Evolutionary conservation across 2,329 filamentous ascomycete genomes (phyloP).

Genomic region (Seiridium unicorne): DNA sequence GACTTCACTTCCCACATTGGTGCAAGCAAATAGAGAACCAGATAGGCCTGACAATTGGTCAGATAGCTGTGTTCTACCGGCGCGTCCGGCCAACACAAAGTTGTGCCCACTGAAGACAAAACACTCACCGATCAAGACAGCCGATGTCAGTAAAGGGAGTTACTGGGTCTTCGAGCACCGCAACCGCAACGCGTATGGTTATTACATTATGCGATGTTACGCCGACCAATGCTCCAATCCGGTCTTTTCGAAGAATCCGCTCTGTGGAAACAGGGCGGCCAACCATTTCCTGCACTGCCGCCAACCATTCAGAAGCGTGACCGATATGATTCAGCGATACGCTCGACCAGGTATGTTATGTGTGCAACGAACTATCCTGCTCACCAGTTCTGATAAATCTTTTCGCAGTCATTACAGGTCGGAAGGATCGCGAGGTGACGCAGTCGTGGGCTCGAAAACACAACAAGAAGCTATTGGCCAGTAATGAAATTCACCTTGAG

Average conservation of each 20-base stretch:
- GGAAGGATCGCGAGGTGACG: background rate
- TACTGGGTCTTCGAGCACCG: constrained; percentile 11
- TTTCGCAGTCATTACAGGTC: constrained; percentile 6
- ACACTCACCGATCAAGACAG: background rate
- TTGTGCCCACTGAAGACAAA: background rate
- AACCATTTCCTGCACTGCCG: constrained; percentile 7
- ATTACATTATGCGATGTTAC: constrained; percentile 10
- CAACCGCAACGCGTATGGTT: background rate
- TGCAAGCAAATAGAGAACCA: background rate
- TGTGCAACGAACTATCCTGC: background rate
- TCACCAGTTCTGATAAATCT: constrained; percentile 7
- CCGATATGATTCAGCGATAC: constrained; percentile 9
- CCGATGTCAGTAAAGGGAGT: constrained; percentile 4
- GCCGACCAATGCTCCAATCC: constrained; percentile 7
- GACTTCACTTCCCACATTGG: background rate
- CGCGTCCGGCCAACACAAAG: background rate
- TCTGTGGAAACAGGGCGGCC: constrained; percentile 1
- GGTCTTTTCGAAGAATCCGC: constrained; percentile 10
- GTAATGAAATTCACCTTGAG: background rate
- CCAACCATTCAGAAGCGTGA: background rate
- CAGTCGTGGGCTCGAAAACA: background rate
- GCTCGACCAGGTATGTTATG: constrained; percentile 8
- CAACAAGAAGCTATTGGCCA: background rate
- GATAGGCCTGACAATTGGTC: background rate
- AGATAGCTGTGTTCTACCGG: background rate